Base-by-base conservation (phyloP, 176 grass and related monocot species). In the Chrysopogon serrulatus region DNA sequence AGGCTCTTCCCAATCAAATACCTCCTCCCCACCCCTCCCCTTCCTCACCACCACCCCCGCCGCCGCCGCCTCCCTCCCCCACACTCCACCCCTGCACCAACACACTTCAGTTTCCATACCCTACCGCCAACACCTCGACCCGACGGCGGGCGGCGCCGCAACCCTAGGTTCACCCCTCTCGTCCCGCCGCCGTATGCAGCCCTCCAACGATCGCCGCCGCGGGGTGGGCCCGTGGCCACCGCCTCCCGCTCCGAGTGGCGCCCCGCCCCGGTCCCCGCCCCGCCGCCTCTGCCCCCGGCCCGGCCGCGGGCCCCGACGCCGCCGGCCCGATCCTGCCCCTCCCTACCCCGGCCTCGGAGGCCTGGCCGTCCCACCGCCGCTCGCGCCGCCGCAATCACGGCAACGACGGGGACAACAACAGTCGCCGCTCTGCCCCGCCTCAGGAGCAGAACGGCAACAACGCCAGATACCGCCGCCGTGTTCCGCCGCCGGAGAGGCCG, bases 211-310 rank as follows among this genome's bases (percentile, higher is more conserved):
- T 68, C 79, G 51, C 37, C 89, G 83, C 40, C 82, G 81, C 24
- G 82, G 87, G 66, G 39, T 43, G 79, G 54, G 27, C 63, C 72
- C 59, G 32, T 68, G 31, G 8, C 84, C 27, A 21, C 65, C 1
- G 85, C 83, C 14, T 51, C 65, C 51, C 86, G 85, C 21, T 59
- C 67, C 23, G 79, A 91, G 23, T 98, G 95, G 95, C 79, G 89
- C 5, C 91, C 13, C 88, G 92, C 70, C 33, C 47, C 23, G 2
- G 63, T 0, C 14, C 28, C 6, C 37, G 57, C 59, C 49, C 45
- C 36, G 34, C 40, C 28, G 27, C 10, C 18, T 18, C 54, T 40
- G 4, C 40, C 41, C 26, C 44, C 36, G 36, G 59, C 53, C 21
- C 66, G 10, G 66, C 18, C 36, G 45, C 57, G 27, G 76, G 17